These are phyloP conservation scores for Leishmania aethiopica DNA, from an alignment of 208 protist genomes.

Conservation along the genomic window DNA sequence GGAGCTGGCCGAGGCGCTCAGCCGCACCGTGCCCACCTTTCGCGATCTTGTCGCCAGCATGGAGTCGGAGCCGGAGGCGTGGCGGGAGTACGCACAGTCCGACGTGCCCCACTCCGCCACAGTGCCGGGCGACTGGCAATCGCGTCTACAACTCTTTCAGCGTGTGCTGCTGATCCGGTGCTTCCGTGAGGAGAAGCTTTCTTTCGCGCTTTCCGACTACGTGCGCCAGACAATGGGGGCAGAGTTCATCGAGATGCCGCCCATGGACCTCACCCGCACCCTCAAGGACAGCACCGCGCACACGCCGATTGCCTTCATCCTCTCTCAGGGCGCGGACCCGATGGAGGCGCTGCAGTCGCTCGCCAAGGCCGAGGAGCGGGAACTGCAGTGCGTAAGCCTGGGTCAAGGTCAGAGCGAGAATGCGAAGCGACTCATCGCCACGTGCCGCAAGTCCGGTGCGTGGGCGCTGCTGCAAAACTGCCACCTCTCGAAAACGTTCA, in stretches of 20 bases:
- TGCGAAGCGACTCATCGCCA: constrained; percentile 95
- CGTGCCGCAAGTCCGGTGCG: constrained; percentile 81
- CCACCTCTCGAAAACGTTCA: constrained; percentile 96
- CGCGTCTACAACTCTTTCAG: constrained; percentile 87
- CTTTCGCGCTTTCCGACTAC: constrained; percentile 91
- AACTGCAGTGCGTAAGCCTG: constrained; percentile 94
- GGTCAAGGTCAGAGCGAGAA: constrained; percentile 97
- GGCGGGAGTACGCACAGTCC: constrained; percentile 63
- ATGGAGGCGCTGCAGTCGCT: constrained; percentile 93
- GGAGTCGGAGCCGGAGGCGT: constrained; percentile 43
- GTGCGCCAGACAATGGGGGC: constrained; percentile 90
- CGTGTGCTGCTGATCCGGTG: constrained; percentile 93
- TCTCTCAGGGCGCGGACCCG: constrained; percentile 97
- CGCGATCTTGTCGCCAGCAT: constrained; percentile 63
- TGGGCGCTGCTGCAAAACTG: constrained; percentile 98
- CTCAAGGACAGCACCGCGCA: constrained; percentile 85
- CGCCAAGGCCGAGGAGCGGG: constrained; percentile 72
- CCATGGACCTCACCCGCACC: constrained; percentile 91
- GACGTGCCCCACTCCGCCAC: constrained; percentile 62
- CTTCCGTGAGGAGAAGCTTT: constrained; percentile 96
- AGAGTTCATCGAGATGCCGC: constrained; percentile 93
- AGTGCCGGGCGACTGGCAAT: constrained; percentile 65
- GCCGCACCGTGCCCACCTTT: constrained; percentile 77
- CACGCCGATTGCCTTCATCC: constrained; percentile 97
- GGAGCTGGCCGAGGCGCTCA: constrained; percentile 86